These are phyloP conservation scores for Hysterangium stoloniferum DNA, from an alignment of 768 basidiomycete genomes.

Conservation along the genomic window DNA sequence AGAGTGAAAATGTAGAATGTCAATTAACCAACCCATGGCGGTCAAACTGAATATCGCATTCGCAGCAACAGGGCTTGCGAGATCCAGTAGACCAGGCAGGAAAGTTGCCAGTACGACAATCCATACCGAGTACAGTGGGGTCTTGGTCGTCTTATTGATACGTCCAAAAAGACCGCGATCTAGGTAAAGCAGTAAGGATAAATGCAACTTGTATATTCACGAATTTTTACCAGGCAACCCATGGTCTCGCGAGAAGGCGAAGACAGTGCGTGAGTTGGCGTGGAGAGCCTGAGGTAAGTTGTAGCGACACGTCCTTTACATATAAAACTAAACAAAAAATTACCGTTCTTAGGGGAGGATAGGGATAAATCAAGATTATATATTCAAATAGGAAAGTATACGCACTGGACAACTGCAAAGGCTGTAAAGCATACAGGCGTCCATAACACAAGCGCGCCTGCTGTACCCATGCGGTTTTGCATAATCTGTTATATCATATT, in stretches of 20 bases:
- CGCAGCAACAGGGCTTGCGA: constrained; percentile 69
- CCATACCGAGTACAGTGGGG: constrained; percentile 76
- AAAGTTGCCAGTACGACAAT: constrained; percentile 57
- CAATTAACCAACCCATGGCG: constrained; percentile 49
- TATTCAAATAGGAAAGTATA: neutral
- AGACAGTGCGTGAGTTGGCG: constrained; percentile 73
- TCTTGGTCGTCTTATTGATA: constrained; percentile 52
- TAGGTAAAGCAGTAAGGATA: constrained; percentile 28
- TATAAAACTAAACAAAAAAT: neutral
- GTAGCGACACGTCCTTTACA: neutral
- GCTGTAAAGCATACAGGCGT: constrained; percentile 77
- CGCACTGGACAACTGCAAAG: constrained; percentile 77
- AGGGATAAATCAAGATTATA: neutral
- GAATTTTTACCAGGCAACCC: constrained; percentile 26
- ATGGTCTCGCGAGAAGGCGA: constrained; percentile 77
- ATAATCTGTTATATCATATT: constrained; percentile 46
- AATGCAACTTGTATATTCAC: neutral
- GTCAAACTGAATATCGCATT: constrained; percentile 79
- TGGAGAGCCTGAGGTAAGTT: constrained; percentile 47
- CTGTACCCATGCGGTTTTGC: constrained; percentile 64
- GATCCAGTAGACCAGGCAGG: constrained; percentile 64
- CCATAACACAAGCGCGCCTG: constrained; percentile 75
- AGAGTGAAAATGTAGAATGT: constrained; percentile 10
- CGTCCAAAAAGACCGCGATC: constrained; percentile 73
- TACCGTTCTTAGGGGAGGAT: constrained; percentile 3